Conservation (phyloP, 2,329 filamentous ascomycete species). For the Fusarium poae region DNA sequence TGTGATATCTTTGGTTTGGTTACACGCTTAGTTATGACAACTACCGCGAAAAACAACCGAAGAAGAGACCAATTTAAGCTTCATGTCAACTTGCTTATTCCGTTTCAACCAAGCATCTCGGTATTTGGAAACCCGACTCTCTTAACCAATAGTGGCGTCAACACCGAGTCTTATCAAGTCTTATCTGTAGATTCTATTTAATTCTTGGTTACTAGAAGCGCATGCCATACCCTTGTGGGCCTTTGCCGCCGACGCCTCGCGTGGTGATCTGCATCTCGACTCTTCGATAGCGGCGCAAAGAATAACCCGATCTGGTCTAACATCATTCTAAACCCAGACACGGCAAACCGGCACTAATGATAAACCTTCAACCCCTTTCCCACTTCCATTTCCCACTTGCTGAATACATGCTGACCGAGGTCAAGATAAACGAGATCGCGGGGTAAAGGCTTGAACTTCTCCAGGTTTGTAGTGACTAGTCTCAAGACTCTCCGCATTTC, state of each 20-base stretch:
- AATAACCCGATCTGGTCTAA: not conserved
- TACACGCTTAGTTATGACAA: not conserved
- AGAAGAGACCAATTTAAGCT: not conserved
- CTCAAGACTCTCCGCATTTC: not conserved
- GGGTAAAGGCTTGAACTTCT: not conserved
- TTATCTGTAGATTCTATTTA: not conserved
- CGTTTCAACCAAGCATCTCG: not conserved
- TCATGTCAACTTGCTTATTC: not conserved
- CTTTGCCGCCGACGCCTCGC: not conserved
- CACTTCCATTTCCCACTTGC: not conserved
- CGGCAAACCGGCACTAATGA: not conserved
- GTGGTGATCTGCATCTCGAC: not conserved
- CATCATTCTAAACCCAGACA: not conserved
- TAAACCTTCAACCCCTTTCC: not conserved
- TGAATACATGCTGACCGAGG: not conserved
- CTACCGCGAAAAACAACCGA: slow-evolving; percentile 8
- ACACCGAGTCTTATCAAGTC: not conserved
- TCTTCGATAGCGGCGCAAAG: not conserved
- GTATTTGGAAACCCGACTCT: not conserved
- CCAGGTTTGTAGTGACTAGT: not conserved
- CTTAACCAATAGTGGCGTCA: not conserved
- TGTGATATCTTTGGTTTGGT: no score
- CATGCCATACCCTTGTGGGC: not conserved
- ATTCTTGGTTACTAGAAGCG: not conserved
- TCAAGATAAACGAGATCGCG: not conserved